phyloP scores from a whole-genome alignment of 1,139 yeast genomes.

The Sugiyamaella castrensis region DNA sequence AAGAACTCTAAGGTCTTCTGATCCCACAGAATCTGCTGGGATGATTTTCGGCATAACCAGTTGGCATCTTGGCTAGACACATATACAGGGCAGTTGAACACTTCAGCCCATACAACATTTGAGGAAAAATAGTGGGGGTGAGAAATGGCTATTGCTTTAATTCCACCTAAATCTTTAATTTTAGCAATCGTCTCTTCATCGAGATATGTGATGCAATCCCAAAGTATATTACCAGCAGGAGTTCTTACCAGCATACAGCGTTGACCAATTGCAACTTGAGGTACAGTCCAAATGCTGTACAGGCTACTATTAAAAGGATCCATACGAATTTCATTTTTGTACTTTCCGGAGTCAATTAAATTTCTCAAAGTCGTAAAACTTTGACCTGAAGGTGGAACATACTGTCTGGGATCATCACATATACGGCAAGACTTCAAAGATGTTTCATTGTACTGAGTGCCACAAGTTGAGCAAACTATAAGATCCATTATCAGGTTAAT shows the following conservation, averaged over 20 bases:
- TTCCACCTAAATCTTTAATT: constrained; percentile 23
- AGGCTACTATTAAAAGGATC: constrained; percentile 17
- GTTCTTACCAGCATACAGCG: constrained; percentile 23
- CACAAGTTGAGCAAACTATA: constrained; percentile 19
- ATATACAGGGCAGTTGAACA: constrained; percentile 22
- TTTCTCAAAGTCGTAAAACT: constrained; percentile 21
- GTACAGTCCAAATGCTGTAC: constrained; percentile 22
- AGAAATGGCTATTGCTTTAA: constrained; percentile 22
- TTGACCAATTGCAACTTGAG: constrained; percentile 26
- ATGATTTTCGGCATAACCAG: constrained; percentile 20
- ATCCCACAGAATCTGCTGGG: background rate
- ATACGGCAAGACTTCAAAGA: constrained; percentile 14
- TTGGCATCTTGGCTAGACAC: constrained; percentile 18
- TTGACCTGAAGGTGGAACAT: constrained; percentile 24
- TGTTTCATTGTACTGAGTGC: constrained; percentile 12
- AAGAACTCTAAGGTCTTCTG: background rate
- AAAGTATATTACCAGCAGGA: constrained; percentile 21
- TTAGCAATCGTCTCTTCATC: constrained; percentile 21
- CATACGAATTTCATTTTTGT: constrained; percentile 20
- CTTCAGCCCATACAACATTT: constrained; percentile 24
- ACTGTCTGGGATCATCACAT: constrained; percentile 29
- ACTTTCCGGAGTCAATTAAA: constrained; percentile 12
- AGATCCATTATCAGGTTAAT: constrained; percentile 1
- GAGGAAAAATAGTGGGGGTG: constrained; percentile 25
- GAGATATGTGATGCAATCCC: constrained; percentile 26